A percentile compares a stretch with the other conserved stretches of the same genome.
Evolutionary conservation across 2,329 filamentous ascomycete species (phyloP).

Genomic region (Diplodia seriata): DNA sequence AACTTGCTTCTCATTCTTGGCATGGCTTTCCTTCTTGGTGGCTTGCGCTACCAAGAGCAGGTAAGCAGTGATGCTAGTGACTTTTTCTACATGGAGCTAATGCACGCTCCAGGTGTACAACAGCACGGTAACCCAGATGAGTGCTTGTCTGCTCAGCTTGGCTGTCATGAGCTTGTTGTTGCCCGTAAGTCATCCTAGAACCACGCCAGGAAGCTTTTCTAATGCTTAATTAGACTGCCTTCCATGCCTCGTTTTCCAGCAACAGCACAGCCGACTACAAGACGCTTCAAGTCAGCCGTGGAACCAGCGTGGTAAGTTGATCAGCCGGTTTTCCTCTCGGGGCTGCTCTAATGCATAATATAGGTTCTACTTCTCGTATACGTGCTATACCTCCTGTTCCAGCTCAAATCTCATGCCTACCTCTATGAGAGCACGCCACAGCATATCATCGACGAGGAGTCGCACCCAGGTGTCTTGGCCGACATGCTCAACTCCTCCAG

Average conservation of each 20-base stretch:
- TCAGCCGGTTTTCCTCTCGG: conserved; percentile 22
- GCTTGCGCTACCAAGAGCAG: conserved; percentile 86
- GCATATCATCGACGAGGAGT: conserved; percentile 89
- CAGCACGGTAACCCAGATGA: conserved; percentile 95
- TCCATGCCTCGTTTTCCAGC: conserved; percentile 83
- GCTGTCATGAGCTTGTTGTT: conserved; percentile 88
- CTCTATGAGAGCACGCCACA: conserved; percentile 93
- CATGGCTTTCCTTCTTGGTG: conserved; percentile 89
- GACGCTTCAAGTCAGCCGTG: conserved; percentile 85
- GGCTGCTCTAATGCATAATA: conserved; percentile 35
- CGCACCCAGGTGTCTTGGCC: conserved; percentile 81
- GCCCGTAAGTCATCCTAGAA: conserved; percentile 63
- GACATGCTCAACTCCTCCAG: conserved; percentile 78
- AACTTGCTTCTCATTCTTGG: conserved; percentile 88
- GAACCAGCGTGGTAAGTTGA: conserved; percentile 77
- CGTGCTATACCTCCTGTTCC: conserved; percentile 82
- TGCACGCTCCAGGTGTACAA: conserved; percentile 74
- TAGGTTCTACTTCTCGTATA: conserved; percentile 82
- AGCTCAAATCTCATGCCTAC: conserved; percentile 89
- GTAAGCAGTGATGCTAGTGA: conserved; percentile 48
- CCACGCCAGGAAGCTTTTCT: neutral
- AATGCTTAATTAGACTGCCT: conserved; percentile 70
- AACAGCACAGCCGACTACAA: conserved; percentile 67
- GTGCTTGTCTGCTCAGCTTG: conserved; percentile 86
- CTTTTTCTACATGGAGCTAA: conserved; percentile 34